Evolutionary conservation across 1,139 yeast genomes (phyloP), one percentile per base, ranked within the genome.

Genomic region (Candida sanyaensis): DNA sequence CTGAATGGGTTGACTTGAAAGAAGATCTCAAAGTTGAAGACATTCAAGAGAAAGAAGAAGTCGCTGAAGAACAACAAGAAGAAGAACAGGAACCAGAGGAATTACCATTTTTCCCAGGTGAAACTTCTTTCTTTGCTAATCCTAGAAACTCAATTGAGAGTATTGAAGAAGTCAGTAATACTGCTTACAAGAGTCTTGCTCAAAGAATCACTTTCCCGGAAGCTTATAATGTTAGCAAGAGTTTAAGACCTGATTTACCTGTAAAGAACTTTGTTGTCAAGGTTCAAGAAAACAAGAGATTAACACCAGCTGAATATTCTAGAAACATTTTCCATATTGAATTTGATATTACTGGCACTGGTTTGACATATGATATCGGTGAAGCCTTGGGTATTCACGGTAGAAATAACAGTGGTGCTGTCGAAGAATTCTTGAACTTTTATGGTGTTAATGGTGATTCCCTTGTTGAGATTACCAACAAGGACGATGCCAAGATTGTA

Each of bases 311-410:
- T 39, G 93, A 88, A 61, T 93, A 93, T 67, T 89, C 89, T 52
- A 88, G 99, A 74, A 88, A 93, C 69, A 92, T 93, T 63, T 93
- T 93, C 91, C 97, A 93, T 66, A 87, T 93, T 59, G 98, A 93
- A 71, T 89, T 93, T 59, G 99, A 93, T 65, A 80, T 85, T 59
- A 71, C 92, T 44, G 96, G 96, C 45, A 91, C 98, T 38, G 97
- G 96, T 28, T 78, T 93, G 65, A 89, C 83, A 46, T 93, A 93
- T 65, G 95, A 85, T 54, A 88, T 93, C 63, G 99, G 99, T 65
- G 99, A 93, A 74, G 97, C 98, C 7, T 81, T 93, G 53, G 99
- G 98, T 62, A 83, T 93, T 51, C 98, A 93, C 62, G 97, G 96
- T 42, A 86, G 95, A 63, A 93, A 93, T 73, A 80, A 83, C 55